Evolutionary conservation across 768 basidiomycete species (phyloP).

Genomic region (Nidularia pulvinata): DNA sequence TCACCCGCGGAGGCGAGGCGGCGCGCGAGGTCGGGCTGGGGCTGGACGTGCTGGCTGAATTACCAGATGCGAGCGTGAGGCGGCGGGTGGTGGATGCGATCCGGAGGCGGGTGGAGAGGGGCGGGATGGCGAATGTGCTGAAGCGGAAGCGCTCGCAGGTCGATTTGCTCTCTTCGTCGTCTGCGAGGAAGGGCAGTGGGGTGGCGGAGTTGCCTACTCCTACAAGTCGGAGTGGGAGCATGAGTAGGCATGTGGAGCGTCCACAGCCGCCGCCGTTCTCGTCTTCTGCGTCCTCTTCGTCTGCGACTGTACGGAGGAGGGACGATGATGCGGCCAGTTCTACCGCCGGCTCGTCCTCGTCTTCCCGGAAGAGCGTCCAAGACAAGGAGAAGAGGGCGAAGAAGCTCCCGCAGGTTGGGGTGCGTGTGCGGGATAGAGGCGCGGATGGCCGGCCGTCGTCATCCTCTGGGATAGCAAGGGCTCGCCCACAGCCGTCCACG

Average conservation of each 20-base stretch:
- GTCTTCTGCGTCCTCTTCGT: no score
- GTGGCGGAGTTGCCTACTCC: background rate
- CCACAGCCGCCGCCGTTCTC: no score
- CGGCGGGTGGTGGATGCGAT: conserved; percentile 18
- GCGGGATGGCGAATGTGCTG: conserved; percentile 12
- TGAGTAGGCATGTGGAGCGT: no score
- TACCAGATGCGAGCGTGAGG: conserved; percentile 9
- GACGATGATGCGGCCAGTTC: background rate
- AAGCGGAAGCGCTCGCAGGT: conserved; percentile 26
- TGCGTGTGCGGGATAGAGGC: background rate
- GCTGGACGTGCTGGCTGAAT: background rate
- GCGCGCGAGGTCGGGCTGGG: background rate
- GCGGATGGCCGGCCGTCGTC: no score
- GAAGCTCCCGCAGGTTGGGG: background rate
- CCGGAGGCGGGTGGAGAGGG: conserved; percentile 15
- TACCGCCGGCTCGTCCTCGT: background rate
- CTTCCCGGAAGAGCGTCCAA: background rate
- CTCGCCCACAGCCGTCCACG: no score
- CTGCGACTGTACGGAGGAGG: conserved; percentile 1
- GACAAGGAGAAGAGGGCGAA: background rate
- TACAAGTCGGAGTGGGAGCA: no score
- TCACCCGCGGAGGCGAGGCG: background rate
- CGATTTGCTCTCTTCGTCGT: background rate
- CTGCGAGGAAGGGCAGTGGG: background rate
- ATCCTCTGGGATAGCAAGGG: no score